phyloP scores from a whole-genome alignment of 2,329 filamentous ascomycete species.

The Alternaria ventricosa region DNA sequence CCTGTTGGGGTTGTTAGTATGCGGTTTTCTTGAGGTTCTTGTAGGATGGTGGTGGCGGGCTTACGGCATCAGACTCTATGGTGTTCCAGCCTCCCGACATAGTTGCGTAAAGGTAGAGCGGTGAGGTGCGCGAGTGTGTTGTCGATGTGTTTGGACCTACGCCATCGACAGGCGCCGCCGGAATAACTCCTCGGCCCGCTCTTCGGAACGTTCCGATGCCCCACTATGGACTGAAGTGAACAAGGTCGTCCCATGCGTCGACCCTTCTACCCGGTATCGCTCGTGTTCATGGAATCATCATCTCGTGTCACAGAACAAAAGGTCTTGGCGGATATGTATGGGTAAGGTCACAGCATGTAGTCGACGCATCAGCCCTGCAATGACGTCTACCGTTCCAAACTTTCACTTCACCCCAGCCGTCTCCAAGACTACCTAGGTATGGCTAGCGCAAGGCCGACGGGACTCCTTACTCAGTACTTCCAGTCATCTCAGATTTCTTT shows the following conservation, averaged over 20 bases:
- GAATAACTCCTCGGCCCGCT: slow-evolving; percentile 20
- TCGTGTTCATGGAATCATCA: background rate
- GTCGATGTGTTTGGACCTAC: slow-evolving; percentile 13
- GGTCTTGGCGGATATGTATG: background rate
- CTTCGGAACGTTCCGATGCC: slow-evolving; percentile 26
- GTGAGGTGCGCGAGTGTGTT: slow-evolving; percentile 12
- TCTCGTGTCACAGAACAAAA: background rate
- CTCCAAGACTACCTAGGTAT: background rate
- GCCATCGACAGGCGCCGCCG: slow-evolving; percentile 23
- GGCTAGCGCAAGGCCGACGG: background rate
- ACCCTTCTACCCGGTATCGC: background rate
- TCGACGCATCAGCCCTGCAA: background rate
- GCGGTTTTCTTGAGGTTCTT: background rate
- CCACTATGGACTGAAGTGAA: background rate
- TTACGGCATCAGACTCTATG: slow-evolving; percentile 72
- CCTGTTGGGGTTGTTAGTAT: slow-evolving; percentile 57
- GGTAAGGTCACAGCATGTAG: background rate
- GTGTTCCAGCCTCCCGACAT: slow-evolving; percentile 32
- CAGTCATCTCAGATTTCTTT: too few relatives aligned
- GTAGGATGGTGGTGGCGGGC: slow-evolving; percentile 37
- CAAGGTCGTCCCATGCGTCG: background rate
- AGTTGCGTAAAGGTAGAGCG: background rate
- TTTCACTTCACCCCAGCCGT: background rate
- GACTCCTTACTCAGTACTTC: background rate
- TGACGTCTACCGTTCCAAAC: background rate